phyloP scores from a whole-genome alignment of 2,329 filamentous ascomycete genomes.

The Immersiporthe knoxdaviesiana region DNA sequence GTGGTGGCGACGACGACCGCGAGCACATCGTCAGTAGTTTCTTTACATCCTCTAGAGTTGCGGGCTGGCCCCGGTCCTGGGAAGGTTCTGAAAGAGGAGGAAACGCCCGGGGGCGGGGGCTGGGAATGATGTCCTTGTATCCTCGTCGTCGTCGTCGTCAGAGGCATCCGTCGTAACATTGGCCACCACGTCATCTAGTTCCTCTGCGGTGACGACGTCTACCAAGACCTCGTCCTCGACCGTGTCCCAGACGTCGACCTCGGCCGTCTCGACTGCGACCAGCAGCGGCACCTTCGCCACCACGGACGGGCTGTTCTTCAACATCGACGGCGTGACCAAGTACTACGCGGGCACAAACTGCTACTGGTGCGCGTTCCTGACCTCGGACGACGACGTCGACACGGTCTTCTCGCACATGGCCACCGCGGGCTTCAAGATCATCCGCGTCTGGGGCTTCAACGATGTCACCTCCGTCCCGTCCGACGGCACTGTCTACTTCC shows the following conservation, averaged over 20 bases:
- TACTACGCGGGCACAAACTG: conserved; percentile 57
- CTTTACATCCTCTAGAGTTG: conserved; percentile 21
- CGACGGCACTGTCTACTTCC: conserved; percentile 51
- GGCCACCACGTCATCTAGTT: conserved; percentile 7
- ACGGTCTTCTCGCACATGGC: conserved; percentile 43
- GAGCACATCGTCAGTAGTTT: conserved; percentile 25
- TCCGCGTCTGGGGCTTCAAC: conserved; percentile 66
- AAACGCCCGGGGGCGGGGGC: background rate
- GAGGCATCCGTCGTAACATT: conserved; percentile 11
- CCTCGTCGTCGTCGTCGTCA: conserved; percentile 10
- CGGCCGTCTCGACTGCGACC: conserved; percentile 23
- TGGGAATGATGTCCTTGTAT: background rate
- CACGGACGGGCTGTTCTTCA: conserved; percentile 39
- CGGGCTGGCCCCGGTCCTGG: conserved; percentile 20
- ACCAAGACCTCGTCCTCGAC: conserved; percentile 15
- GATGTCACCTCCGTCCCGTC: conserved; percentile 50
- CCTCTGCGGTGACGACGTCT: conserved; percentile 4
- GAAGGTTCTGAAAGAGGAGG: background rate
- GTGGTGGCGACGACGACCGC: conserved; percentile 19
- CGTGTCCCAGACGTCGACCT: conserved; percentile 19
- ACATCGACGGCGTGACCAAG: conserved; percentile 46
- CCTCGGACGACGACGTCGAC: conserved; percentile 48
- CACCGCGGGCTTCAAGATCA: conserved; percentile 48
- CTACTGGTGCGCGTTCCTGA: conserved; percentile 57
- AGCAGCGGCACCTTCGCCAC: conserved; percentile 32